Evolutionary conservation across 2,329 filamentous ascomycete genomes (phyloP), one percentile per base, ranked within the genome.

Genomic region (Trematosphaeria pertusa): DNA sequence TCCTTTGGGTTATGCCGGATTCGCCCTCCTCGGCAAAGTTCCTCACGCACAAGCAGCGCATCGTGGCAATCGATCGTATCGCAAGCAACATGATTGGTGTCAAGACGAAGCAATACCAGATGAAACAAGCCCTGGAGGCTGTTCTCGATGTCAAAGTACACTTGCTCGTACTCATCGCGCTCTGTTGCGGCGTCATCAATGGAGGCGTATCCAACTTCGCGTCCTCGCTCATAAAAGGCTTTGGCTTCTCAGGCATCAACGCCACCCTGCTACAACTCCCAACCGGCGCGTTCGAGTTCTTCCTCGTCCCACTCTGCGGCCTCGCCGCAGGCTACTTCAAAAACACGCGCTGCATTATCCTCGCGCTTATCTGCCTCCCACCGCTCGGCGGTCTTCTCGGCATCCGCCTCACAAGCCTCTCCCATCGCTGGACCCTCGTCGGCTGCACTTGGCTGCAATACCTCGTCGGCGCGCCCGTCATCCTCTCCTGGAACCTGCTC

Each of bases 391-490:
- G 78, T 0, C 70, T 82, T 0, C 66, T 81, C 1, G 79, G 79
- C 4, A 79, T 82, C 46, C 69, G 77, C 1, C 74, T 78, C 20
- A 81, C 78, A 12, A 56, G 64, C 15, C 62, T 79, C 3, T 61
- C 73, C 3, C 71, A 80, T 37, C 75, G 74, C 42, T 72, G 78
- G 66, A 75, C 73, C 1, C 71, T 82, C 1, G 77, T 80, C 0
- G 79, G 67, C n/a, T 81, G 78, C 55, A 78, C 77, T 6, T 81
- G 79, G 79, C 61, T 82, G 10, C 77, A 80, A 48, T 77, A 77
- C 32, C 66, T 80, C 2, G 48, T 81, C 30, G 79, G 79, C 4
- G 76, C 77, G 0, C 76, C 79, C 0, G 73, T 82, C 2, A 76
- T 81, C 30, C 52, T 81, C 1, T 78, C 70, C 28, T 82, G 79